These are phyloP conservation scores for Alternaria rosae DNA, from an alignment of 2,329 filamentous ascomycete species.

Conservation along the genomic window DNA sequence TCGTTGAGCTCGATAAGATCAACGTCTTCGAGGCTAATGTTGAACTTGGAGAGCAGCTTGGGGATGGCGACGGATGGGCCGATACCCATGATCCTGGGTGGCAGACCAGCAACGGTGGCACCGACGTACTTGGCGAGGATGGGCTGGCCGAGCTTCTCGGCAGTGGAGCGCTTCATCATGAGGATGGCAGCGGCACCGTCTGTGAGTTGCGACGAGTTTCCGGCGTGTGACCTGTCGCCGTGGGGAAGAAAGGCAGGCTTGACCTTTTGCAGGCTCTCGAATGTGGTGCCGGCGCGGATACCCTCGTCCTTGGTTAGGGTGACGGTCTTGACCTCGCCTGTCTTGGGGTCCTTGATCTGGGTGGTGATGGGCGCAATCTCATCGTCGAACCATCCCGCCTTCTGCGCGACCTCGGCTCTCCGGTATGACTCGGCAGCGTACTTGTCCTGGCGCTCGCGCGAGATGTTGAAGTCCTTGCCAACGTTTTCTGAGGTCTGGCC, in stretches of 20 bases:
- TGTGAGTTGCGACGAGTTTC: slow-evolving; percentile 93
- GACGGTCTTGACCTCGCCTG: slow-evolving; percentile 77
- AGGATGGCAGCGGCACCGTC: slow-evolving; percentile 91
- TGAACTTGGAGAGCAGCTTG: slow-evolving; percentile 84
- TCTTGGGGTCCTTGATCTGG: slow-evolving; percentile 82
- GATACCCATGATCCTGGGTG: slow-evolving; percentile 97
- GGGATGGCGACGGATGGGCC: slow-evolving; percentile 74
- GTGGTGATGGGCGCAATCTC: slow-evolving; percentile 91
- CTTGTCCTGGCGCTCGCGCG: slow-evolving; percentile 79
- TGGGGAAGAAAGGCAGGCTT: slow-evolving; percentile 89
- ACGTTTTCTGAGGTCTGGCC: slow-evolving; percentile 98
- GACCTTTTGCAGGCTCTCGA: slow-evolving; percentile 82
- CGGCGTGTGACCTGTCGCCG: slow-evolving; percentile 85
- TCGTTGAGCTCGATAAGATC: slow-evolving; percentile 96
- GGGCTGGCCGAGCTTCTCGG: slow-evolving; percentile 84
- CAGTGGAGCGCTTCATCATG: slow-evolving; percentile 92
- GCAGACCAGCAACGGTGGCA: slow-evolving; percentile 86
- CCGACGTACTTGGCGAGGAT: slow-evolving; percentile 95
- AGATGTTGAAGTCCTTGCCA: slow-evolving; percentile 85
- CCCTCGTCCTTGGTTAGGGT: slow-evolving; percentile 88
- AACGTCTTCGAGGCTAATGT: slow-evolving; percentile 79
- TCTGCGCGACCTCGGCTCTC: slow-evolving; percentile 87
- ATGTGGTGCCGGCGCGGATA: slow-evolving; percentile 87
- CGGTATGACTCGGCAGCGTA: slow-evolving; percentile 89
- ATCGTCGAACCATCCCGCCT: slow-evolving; percentile 88